Base-by-base conservation (phyloP, 257 asterid species). In the Striga asiatica region DNA sequence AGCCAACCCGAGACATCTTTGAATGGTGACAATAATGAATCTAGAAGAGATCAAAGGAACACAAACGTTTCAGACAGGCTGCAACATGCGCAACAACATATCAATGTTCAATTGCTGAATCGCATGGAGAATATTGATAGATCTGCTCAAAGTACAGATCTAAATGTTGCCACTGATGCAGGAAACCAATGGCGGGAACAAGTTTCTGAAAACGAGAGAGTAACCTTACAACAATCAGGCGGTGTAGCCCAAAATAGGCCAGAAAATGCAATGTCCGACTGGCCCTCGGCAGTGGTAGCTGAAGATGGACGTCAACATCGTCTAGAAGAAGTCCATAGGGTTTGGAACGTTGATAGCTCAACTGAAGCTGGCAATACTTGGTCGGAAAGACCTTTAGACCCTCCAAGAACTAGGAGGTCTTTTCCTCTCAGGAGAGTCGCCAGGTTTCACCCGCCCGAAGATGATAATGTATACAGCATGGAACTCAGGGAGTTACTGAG, bases 401-500 rank as follows among this genome's bases (percentile, higher is more conserved):
- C 87, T 67, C 77, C 94, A 51, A 80, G 95, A 76, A 79, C 80
- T 76, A 81, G 81, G 24, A 73, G 72, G 56, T 61, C 95, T 22
- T 61, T 67, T 67, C 78, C 81, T 21, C 32, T 54, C 18, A 68
- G 94, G 63, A 76, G 97, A 67, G 51, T 43, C 39, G 58, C 80
- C 69, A 72, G 97, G 76, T 91, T 87, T 71, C 92, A 82, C 64
- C 93, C 94, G 16, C 94, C 95, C 9, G 95, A 84, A 54, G 98
- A 87, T 42, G 96, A 91, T 60, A 87, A 79, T 67, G 96, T 91
- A 56, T 87, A 91, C 75, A 84, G 94, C 69, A 82, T 91, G 88
- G 98, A 91, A 72, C 98, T 91, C 69, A 82, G 98, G 75, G 98
- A 91, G 77, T 85, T 91, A 43, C 71, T 87, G 51, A 81, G 95